A percentile compares a stretch with the other conserved stretches of the same genome.
These are phyloP conservation scores for Suhomyces kunorum DNA, from an alignment of 1,139 yeast species.

Conservation along the genomic window DNA sequence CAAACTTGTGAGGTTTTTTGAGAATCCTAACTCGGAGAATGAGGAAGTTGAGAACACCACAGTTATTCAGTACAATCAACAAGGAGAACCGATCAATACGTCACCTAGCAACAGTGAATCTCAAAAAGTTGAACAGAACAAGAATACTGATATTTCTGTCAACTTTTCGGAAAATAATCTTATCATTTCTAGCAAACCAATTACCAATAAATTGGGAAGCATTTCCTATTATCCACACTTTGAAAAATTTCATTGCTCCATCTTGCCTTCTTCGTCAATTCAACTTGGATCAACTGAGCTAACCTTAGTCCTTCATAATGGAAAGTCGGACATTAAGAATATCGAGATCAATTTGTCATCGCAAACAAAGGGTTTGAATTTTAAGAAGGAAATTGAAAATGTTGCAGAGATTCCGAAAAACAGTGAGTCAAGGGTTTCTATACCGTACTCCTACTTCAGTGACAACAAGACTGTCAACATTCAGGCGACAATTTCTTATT, in stretches of 20 bases:
- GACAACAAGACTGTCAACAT: slow-evolving; percentile 31
- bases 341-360: slow-evolving; percentile 20
- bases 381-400: slow-evolving; percentile 8
- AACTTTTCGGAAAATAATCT: background rate
- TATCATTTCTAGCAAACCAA: background rate
- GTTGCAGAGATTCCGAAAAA: slow-evolving; percentile 20
- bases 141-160: background rate
- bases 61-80: slow-evolving; percentile 13
- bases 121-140: background rate
- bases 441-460: slow-evolving; percentile 29
- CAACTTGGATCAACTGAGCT: slow-evolving; percentile 24
- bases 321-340: slow-evolving; percentile 18
- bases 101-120: background rate
- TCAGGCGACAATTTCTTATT: slow-evolving; percentile 36
- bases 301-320: slow-evolving; percentile 25
- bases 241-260: slow-evolving; percentile 27
- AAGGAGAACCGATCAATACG: slow-evolving; percentile 3
- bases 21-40: slow-evolving; percentile 2
- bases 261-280: slow-evolving; percentile 20
- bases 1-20: slow-evolving; percentile 14
- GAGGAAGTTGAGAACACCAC: slow-evolving; percentile 16
- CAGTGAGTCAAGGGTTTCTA: slow-evolving; percentile 16
- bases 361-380: slow-evolving; percentile 21
- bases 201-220: background rate
- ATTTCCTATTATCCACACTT: slow-evolving; percentile 20